These are phyloP conservation scores for Venturia pyrina DNA, from an alignment of 2,329 filamentous ascomycete genomes.

Conservation along the genomic window DNA sequence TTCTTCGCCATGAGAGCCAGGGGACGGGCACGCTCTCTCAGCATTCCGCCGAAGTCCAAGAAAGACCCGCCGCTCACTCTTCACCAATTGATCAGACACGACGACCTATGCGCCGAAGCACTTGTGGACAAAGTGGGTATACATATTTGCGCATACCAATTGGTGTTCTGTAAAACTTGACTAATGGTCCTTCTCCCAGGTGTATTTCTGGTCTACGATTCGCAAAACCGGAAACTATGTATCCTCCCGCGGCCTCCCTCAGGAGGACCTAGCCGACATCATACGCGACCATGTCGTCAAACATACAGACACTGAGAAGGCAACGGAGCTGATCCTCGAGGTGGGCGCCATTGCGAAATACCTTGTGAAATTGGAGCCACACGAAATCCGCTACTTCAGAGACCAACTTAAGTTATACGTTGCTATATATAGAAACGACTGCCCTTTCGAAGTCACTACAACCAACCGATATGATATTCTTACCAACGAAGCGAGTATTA, in stretches of 20 bases:
- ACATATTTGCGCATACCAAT: slow-evolving; percentile 12
- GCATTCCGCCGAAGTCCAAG: neutral
- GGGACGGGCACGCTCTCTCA: slow-evolving; percentile 4
- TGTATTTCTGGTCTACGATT: slow-evolving; percentile 92
- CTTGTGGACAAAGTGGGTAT: slow-evolving; percentile 82
- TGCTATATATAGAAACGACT: slow-evolving; percentile 86
- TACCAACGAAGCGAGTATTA: slow-evolving; percentile 78
- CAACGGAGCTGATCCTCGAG: slow-evolving; percentile 62
- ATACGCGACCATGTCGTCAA: slow-evolving; percentile 60
- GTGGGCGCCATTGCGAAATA: slow-evolving; percentile 52
- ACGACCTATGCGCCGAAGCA: slow-evolving; percentile 91
- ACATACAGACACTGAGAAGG: slow-evolving; percentile 58
- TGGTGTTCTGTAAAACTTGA: neutral
- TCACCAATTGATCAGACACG: slow-evolving; percentile 80
- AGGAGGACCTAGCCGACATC: slow-evolving; percentile 51
- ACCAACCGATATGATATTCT: slow-evolving; percentile 94
- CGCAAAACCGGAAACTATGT: slow-evolving; percentile 92
- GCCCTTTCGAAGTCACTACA: slow-evolving; percentile 84
- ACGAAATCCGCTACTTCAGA: slow-evolving; percentile 78
- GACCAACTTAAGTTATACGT: slow-evolving; percentile 83
- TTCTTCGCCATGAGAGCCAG: slow-evolving; percentile 5
- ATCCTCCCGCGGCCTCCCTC: slow-evolving; percentile 66
- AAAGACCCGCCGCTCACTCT: slow-evolving; percentile 51
- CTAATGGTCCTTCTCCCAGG: slow-evolving; percentile 40
- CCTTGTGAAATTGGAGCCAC: slow-evolving; percentile 55